phyloP scores from a whole-genome alignment of 352 stramenopile genomes.

The Phytopythium ostracodes region DNA sequence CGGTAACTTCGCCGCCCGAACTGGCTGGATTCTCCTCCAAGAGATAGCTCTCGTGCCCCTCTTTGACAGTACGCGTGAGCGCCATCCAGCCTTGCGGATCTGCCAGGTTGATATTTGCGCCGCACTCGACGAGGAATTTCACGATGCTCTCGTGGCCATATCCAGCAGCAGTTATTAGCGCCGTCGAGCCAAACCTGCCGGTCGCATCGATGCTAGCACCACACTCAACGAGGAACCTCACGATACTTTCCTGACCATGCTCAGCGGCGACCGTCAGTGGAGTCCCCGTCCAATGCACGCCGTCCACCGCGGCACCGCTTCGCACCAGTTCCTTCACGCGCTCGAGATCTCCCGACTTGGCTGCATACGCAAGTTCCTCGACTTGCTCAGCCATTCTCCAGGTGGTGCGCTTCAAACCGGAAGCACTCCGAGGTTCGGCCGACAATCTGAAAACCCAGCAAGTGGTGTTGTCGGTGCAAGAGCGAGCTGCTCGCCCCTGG shows the following conservation, averaged over 20 bases:
- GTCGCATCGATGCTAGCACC: background rate
- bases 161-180: too few relatives aligned
- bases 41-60: background rate
- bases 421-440: too few relatives aligned
- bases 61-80: background rate
- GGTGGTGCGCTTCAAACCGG: too few relatives aligned
- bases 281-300: background rate
- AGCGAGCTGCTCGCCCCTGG: too few relatives aligned
- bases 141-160: too few relatives aligned
- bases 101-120: background rate
- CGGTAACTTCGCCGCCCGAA: background rate
- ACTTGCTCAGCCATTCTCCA: too few relatives aligned
- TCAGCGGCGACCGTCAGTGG: background rate
- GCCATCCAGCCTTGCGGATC: background rate
- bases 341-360: background rate
- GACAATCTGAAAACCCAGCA: too few relatives aligned
- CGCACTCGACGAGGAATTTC: background rate
- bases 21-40: background rate
- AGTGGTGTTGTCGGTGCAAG: too few relatives aligned
- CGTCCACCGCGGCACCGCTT: background rate
- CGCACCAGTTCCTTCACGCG: background rate
- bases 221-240: background rate
- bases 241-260: background rate
- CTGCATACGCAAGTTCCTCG: background rate
- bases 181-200: too few relatives aligned